Percentiles rank a stretch among this genome's conserved stretches.
Conservation (phyloP, 225 moss, liverwort and hornwort species). For the Antitrichia curtipendula region DNA sequence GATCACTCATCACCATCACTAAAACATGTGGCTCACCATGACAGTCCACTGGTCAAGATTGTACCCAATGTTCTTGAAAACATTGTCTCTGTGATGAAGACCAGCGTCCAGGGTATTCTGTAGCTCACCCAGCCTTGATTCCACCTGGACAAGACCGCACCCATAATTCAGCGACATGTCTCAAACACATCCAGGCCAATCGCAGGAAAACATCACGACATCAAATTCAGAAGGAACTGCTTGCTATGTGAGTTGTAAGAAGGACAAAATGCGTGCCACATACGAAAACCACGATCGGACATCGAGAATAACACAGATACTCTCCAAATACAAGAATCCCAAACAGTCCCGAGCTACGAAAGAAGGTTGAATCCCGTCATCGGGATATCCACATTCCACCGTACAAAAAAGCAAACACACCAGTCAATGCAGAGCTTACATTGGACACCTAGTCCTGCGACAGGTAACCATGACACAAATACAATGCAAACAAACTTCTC, state of each 20-base stretch:
- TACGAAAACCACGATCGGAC: not conserved
- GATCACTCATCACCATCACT: not conserved
- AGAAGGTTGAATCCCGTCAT: not conserved
- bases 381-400: not conserved
- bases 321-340: not conserved
- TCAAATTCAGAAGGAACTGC: not conserved
- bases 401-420: not conserved
- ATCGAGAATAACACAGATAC: not conserved
- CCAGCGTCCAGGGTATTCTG: constrained; percentile 91
- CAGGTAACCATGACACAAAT: not conserved
- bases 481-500: not conserved
- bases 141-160: constrained; percentile 36
- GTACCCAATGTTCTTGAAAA: constrained; percentile 77
- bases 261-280: not conserved
- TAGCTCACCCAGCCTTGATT: constrained; percentile 59
- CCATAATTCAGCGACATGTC: not conserved
- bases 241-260: no score
- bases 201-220: not conserved
- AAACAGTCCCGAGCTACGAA: not conserved
- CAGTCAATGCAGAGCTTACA: not conserved
- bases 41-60: constrained; percentile 85
- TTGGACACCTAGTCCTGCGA: not conserved
- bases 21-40: constrained; percentile 31
- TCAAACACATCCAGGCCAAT: not conserved
- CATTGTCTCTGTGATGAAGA: constrained; percentile 70